phyloP scores from a whole-genome alignment of 2,329 filamentous ascomycete genomes.

The Coniochaeta hoffmannii region DNA sequence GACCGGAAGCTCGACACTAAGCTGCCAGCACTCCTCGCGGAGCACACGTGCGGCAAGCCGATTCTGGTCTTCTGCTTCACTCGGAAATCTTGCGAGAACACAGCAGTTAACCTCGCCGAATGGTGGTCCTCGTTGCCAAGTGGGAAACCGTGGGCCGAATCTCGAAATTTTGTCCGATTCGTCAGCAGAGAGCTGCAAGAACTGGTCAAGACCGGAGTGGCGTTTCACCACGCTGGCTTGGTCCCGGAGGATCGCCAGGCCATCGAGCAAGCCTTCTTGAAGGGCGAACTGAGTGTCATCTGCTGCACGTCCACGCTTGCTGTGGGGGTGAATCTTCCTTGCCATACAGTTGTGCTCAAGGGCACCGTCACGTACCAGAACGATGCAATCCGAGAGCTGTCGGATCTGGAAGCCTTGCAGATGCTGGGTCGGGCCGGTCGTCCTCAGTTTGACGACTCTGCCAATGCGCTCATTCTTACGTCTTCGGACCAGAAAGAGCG shows the following conservation, averaged over 20 bases:
- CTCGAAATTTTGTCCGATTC: constrained; percentile 42
- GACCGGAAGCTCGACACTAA: constrained; percentile 62
- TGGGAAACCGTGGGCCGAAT: constrained; percentile 57
- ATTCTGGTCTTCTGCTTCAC: constrained; percentile 82
- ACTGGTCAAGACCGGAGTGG: constrained; percentile 50
- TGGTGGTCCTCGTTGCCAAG: constrained; percentile 50
- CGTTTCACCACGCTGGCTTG: constrained; percentile 77
- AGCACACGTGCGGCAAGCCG: constrained; percentile 63
- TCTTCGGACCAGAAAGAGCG: constrained; percentile 52
- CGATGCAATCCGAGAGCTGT: constrained; percentile 58
- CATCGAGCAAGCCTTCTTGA: constrained; percentile 61
- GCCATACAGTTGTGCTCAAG: constrained; percentile 77
- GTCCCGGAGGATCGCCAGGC: constrained; percentile 53
- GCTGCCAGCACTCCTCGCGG: constrained; percentile 57
- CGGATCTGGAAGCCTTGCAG: constrained; percentile 81
- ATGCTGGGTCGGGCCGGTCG: constrained; percentile 82
- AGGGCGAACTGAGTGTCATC: constrained; percentile 69
- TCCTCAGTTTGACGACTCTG: constrained; percentile 73
- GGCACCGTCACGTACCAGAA: constrained; percentile 64
- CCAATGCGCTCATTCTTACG: constrained; percentile 74
- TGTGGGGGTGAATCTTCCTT: constrained; percentile 77
- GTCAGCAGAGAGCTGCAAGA: constrained; percentile 52
- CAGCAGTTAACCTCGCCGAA: constrained; percentile 59
- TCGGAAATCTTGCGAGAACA: constrained; percentile 59
- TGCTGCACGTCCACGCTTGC: constrained; percentile 84